Evolutionary conservation across 2,329 filamentous ascomycete genomes (phyloP).

Genomic region (Colletotrichum euphorbiae): DNA sequence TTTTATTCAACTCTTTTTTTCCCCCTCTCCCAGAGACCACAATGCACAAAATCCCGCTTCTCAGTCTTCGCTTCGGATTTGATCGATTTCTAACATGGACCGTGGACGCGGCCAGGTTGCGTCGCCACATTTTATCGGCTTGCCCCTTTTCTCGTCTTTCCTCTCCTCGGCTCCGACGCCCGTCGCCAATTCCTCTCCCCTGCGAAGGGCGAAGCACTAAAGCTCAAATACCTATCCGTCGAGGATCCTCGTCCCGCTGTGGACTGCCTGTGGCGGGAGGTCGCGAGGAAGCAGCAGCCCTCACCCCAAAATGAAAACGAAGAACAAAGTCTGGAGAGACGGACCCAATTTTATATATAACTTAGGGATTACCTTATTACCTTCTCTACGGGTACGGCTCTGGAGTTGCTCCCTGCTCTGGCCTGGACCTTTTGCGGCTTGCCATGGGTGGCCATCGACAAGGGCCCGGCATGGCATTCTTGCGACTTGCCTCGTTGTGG

Average conservation of each 20-base stretch:
- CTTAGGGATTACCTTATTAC: slow-evolving; percentile 7
- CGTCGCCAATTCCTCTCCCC: background rate
- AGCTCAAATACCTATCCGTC: slow-evolving; percentile 36
- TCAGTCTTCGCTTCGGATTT: background rate
- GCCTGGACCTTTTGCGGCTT: slow-evolving; percentile 21
- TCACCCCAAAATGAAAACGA: background rate
- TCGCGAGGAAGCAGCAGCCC: background rate
- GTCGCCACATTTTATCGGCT: background rate
- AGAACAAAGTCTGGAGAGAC: slow-evolving; percentile 32
- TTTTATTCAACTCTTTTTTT: background rate
- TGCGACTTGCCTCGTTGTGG: slow-evolving; percentile 14
- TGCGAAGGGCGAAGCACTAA: slow-evolving; percentile 1
- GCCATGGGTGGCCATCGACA: slow-evolving; percentile 12
- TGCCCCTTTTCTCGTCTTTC: slow-evolving; percentile 23
- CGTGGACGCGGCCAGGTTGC: background rate
- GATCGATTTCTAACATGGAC: background rate
- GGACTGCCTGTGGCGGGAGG: slow-evolving; percentile 9
- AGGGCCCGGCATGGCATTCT: slow-evolving; percentile 25
- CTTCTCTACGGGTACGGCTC: slow-evolving; percentile 14
- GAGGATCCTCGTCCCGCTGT: slow-evolving; percentile 26
- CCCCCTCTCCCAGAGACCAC: background rate
- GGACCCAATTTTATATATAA: slow-evolving; percentile 18
- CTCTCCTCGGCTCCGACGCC: background rate
- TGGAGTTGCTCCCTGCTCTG: slow-evolving; percentile 20
- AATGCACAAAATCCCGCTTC: background rate